Base-by-base conservation (phyloP, 371 early-diverging fungal species). In the Lichtheimia corymbifera region DNA sequence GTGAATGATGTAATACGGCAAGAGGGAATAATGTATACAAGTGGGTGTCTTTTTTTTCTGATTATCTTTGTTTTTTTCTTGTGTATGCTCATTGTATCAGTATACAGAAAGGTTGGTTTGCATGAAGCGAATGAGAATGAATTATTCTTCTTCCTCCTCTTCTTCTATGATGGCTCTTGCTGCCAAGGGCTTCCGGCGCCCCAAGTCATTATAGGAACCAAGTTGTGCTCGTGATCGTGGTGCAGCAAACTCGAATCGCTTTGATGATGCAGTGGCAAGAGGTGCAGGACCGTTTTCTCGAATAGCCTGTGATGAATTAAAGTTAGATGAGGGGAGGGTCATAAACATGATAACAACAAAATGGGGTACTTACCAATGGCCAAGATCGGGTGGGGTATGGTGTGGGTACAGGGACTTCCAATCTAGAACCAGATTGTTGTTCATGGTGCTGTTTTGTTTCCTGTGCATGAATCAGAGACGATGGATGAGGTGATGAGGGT, bases 91-190 rank as follows among this genome's bases (percentile, higher is more conserved):
- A 35, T 35, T 35, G 35, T 35, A 35, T 35, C 35, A 35, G 35
- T 35, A 35, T 35, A 35, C 35, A 35, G 53, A 49, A 22, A 49
- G 22, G 49, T 5, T 22, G 22, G 22, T 22, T 22, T 22, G 22
- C 18, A 49, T 47, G 14, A 30, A 59, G n/a, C 17, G 24, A 24
- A 53, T 40, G 7, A 11, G 35, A 35, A 35, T 28, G 6, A 28
- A 4, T 30, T 65, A 20, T 43, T 59, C 61, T 58, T 66, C 53
- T 25, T 57, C 61, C 28, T 61, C 61, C 44, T 61, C 62, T 58
- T 50, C 57, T 58, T 66, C 58, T 61, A 61, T 61, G 50, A 61
- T 65, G 53, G 58, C 55, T 50, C 44, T 65, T 40, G 59, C 55
- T 43, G 45, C 58, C 40, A 65, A 43, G 47, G 60, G 66, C 54